Conservation (phyloP, 2,329 filamentous ascomycete genomes). For the Spiromastix sp. region DNA sequence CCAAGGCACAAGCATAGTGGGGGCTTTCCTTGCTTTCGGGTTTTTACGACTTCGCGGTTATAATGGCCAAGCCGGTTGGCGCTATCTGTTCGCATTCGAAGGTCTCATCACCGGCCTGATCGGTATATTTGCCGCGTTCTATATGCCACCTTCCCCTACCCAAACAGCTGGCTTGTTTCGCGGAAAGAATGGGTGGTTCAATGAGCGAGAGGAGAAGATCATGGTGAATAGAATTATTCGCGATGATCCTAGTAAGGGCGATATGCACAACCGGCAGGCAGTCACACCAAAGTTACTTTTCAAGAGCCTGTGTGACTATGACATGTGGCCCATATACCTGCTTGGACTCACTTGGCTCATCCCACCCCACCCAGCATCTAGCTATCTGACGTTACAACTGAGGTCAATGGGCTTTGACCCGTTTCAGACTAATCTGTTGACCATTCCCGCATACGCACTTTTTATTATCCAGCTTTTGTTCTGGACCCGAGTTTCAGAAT, state of each 20-base stretch:
- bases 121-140: slow-evolving; percentile 46
- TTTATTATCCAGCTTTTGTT: slow-evolving; percentile 48
- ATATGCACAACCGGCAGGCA: slow-evolving; percentile 51
- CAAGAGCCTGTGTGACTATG: slow-evolving; percentile 42
- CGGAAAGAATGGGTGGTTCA: slow-evolving; percentile 56
- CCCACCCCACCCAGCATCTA: slow-evolving; percentile 25
- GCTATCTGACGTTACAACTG: slow-evolving; percentile 32
- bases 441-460: slow-evolving; percentile 47
- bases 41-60: slow-evolving; percentile 29
- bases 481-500: slow-evolving; percentile 45
- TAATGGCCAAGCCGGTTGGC: slow-evolving; percentile 32
- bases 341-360: slow-evolving; percentile 37
- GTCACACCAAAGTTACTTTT: slow-evolving; percentile 39
- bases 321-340: slow-evolving; percentile 48
- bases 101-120: slow-evolving; percentile 44
- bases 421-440: slow-evolving; percentile 53
- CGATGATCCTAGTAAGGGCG: slow-evolving; percentile 48
- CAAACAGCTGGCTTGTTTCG: slow-evolving; percentile 53
- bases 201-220: slow-evolving; percentile 56
- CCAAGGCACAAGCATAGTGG: slow-evolving; percentile 34
- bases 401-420: slow-evolving; percentile 48
- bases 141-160: slow-evolving; percentile 55
- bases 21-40: slow-evolving; percentile 38
- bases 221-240: slow-evolving; percentile 55
- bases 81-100: slow-evolving; percentile 33